Evolutionary conservation across 371 early-diverging fungal genomes (phyloP), one percentile per base, ranked within the genome.

Genomic region (Mortierella sp.): DNA sequence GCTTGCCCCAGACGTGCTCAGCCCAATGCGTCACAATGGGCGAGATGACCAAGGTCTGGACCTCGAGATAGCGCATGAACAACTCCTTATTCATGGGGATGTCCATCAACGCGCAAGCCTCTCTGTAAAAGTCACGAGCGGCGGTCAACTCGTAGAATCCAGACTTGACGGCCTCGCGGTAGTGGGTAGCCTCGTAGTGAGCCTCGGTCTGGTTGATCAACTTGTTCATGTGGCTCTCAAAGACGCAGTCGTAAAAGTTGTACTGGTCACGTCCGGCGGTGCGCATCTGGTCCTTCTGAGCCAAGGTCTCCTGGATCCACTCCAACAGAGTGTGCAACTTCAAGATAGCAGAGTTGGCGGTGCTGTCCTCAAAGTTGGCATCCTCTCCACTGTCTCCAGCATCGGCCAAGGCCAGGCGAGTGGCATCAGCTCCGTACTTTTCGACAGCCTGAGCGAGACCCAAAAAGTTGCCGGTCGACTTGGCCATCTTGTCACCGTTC

Each of bases 391-490:
- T 89, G 88, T 99, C 99, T 79, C 99, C 99, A 75, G 97, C 96
- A 88, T 96, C 95, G 51, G 99, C 99, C 59, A 99, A 91, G 16
- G 98, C 96, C 89, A 99, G 93, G 76, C 99, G 96, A 13, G 99
- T 98, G 24, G 99, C 99, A 89, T 99, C 99, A 57, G 99, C 99
- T 80, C 99, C 99, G 86, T 95, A 99, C 86, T 94, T 96, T 46
- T 91, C 91, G 44, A 98, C 88, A 34, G 97, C 94, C 74, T 99
- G 96, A 37, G 91, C 89, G 74, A 99, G 92, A 59, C 98, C 98
- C 91, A 99, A 89, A 86, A 98, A 99, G 94, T 99, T 99, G 69
- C 99, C 99, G n/a, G 98, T 98, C 61, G 97, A 97, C 92, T 99
- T 99, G 87, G 98, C 95, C 99, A 99, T 99, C 94, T 99, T 99